Percentiles rank a stretch among this genome's conserved stretches.
Evolutionary conservation across 164 flowering plant genomes (phyloP).

Genomic region (Vitis labrusca): DNA sequence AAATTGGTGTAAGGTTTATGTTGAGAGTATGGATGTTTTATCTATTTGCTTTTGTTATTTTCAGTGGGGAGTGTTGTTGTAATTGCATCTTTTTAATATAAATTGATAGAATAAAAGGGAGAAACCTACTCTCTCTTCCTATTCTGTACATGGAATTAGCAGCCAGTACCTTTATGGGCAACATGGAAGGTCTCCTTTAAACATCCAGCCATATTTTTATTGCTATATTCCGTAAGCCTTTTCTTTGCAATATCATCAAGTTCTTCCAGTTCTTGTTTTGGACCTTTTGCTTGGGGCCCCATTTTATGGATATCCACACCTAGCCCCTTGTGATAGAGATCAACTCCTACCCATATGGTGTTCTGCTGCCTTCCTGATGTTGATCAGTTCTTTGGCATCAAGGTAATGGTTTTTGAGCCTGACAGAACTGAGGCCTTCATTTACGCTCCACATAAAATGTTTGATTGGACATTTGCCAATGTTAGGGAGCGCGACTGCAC

Average conservation of each 20-base stretch:
- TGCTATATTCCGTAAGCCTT: constrained; percentile 23
- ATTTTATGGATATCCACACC: constrained; percentile 48
- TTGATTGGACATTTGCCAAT: constrained; percentile 14
- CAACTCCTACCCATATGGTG: constrained; percentile 51
- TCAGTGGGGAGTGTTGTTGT: too few species aligned
- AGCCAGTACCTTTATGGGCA: constrained; percentile 51
- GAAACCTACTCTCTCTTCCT: not conserved
- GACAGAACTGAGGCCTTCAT: constrained; percentile 47
- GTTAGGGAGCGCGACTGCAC: constrained; percentile 53
- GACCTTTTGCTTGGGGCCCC: constrained; percentile 24
- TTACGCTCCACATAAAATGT: constrained; percentile 28
- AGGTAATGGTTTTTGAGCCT: constrained; percentile 39
- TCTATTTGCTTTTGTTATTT: too few species aligned
- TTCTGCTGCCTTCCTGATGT: constrained; percentile 51
- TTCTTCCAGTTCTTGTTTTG: constrained; percentile 35
- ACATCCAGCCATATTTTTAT: constrained; percentile 15
- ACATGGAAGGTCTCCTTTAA: constrained; percentile 24
- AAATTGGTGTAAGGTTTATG: too few species aligned
- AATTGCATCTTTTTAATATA: too few species aligned
- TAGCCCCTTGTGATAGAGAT: constrained; percentile 48
- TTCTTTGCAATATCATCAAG: constrained; percentile 37
- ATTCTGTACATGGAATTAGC: constrained; percentile 66
- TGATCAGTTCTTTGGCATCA: constrained; percentile 22
- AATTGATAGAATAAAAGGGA: too few species aligned
- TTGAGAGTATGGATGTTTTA: too few species aligned